Evolutionary conservation across 495 filamentous ascomycete species (phyloP).

Genomic region (Penicillium lividum): DNA sequence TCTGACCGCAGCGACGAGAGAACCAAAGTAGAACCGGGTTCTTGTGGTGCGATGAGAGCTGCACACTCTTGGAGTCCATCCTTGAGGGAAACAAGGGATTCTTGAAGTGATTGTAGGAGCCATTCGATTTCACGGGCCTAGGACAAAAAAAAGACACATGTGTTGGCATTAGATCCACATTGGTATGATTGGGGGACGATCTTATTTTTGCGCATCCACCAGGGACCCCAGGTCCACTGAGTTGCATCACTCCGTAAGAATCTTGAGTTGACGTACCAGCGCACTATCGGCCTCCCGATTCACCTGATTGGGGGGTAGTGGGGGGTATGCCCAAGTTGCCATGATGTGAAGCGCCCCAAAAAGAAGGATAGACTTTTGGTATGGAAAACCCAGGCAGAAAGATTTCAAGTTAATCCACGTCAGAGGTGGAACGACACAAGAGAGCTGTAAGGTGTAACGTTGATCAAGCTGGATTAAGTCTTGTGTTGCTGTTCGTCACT

Average conservation of each 20-base stretch:
- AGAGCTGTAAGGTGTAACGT: slow-evolving; percentile 23
- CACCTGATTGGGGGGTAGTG: slow-evolving; percentile 62
- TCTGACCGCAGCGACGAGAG: slow-evolving; percentile 86
- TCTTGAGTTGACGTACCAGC: slow-evolving; percentile 51
- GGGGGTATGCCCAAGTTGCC: slow-evolving; percentile 78
- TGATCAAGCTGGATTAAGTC: slow-evolving; percentile 9
- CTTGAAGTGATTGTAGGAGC: slow-evolving; percentile 78
- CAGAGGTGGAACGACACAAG: slow-evolving; percentile 11
- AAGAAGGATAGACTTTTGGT: slow-evolving; percentile 6
- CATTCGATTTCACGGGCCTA: slow-evolving; percentile 81
- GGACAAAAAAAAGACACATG: slow-evolving; percentile 7
- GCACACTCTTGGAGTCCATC: slow-evolving; percentile 87
- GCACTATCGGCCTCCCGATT: slow-evolving; percentile 66
- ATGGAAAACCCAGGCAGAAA: slow-evolving; percentile 20
- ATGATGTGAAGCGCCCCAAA: slow-evolving; percentile 42
- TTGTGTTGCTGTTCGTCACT: slow-evolving; percentile 18
- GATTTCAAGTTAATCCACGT: slow-evolving; percentile 29
- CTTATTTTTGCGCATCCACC: slow-evolving; percentile 20
- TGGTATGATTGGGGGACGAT: slow-evolving; percentile 5
- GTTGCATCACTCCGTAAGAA: slow-evolving; percentile 10
- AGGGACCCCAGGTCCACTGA: slow-evolving; percentile 10
- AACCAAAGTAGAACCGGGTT: slow-evolving; percentile 82
- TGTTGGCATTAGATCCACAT: slow-evolving; percentile 29
- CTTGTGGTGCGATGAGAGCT: slow-evolving; percentile 75
- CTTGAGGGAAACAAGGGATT: slow-evolving; percentile 74